Evolutionary conservation across 345 rosid species (phyloP).

Genomic region (Lepidium sativum): DNA sequence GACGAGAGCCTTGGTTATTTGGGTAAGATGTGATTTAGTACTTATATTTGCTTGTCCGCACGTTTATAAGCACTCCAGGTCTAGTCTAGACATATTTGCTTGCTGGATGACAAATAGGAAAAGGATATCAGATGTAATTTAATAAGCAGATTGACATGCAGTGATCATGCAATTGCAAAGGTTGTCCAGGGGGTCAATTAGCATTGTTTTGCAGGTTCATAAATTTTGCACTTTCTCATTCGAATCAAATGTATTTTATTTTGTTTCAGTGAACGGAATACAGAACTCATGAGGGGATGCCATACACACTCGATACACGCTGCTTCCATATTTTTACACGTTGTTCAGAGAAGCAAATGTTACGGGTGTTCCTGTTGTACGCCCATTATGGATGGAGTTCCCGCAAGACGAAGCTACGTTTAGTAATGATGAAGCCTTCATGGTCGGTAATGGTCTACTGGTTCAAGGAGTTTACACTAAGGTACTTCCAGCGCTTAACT

Average conservation of each 20-base stretch:
- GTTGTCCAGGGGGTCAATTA: background rate
- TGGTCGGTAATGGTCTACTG: conserved; percentile 86
- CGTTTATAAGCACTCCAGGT: background rate
- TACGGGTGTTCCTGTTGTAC: conserved; percentile 74
- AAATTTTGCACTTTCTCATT: background rate
- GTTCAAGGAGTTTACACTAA: conserved; percentile 89
- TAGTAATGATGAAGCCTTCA: conserved; percentile 87
- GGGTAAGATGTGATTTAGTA: conserved; percentile 45
- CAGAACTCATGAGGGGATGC: conserved; percentile 87
- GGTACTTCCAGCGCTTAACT: conserved; percentile 34
- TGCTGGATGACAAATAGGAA: background rate
- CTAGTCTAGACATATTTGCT: background rate
- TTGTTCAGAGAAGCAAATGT: conserved; percentile 91
- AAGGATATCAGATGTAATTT: background rate
- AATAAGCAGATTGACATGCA: background rate
- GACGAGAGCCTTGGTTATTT: conserved; percentile 98
- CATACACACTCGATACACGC: conserved; percentile 68
- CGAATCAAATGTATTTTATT: background rate
- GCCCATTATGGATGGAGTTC: conserved; percentile 99
- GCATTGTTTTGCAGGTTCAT: background rate
- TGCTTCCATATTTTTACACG: conserved; percentile 92
- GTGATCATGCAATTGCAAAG: background rate
- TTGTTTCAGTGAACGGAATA: conserved; percentile 67
- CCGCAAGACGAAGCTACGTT: conserved; percentile 82
- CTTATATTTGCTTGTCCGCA: background rate